phyloP scores from a whole-genome alignment of 1,284 basidiomycete genomes.

The Moniliophthora roreri region DNA sequence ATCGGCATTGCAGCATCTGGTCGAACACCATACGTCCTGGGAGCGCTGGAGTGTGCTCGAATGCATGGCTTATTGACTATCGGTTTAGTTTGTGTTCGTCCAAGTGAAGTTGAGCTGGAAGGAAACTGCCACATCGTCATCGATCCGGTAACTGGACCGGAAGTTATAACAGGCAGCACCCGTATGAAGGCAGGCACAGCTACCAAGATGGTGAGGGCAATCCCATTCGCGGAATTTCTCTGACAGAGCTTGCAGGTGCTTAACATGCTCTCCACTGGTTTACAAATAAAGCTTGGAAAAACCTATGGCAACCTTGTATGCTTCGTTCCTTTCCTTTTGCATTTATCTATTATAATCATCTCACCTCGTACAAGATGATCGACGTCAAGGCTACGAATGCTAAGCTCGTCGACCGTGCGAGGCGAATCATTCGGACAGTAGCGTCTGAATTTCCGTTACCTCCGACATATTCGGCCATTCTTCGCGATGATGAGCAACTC shows the following conservation, averaged over 20 bases:
- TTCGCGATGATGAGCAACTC: conserved; percentile 24
- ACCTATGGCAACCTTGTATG: conserved; percentile 32
- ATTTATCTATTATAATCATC: neutral
- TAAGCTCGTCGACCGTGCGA: conserved; percentile 29
- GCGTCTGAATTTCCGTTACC: conserved; percentile 14
- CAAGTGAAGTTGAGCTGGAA: conserved; percentile 22
- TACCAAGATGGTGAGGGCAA: conserved; percentile 28
- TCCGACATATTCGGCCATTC: conserved; percentile 12
- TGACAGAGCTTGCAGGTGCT: conserved; percentile 26
- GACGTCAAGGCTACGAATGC: conserved; percentile 28
- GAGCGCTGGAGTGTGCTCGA: conserved; percentile 25
- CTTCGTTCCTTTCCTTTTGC: neutral
- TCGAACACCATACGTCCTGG: conserved; percentile 32
- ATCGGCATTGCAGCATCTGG: conserved; percentile 32
- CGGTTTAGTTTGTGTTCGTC: conserved; percentile 27
- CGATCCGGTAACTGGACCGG: conserved; percentile 28
- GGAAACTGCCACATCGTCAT: conserved; percentile 25
- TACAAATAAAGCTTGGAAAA: conserved; percentile 31
- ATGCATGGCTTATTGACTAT: conserved; percentile 25
- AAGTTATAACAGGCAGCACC: conserved; percentile 29
- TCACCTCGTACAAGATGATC: conserved; percentile 26
- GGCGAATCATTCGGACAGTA: conserved; percentile 28
- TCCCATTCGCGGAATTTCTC: neutral
- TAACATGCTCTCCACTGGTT: conserved; percentile 33
- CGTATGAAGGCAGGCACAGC: conserved; percentile 32